Evolutionary conservation across 352 stramenopile species (phyloP), one percentile per base, ranked within the genome.

Genomic region (Globisporangium canariense): DNA sequence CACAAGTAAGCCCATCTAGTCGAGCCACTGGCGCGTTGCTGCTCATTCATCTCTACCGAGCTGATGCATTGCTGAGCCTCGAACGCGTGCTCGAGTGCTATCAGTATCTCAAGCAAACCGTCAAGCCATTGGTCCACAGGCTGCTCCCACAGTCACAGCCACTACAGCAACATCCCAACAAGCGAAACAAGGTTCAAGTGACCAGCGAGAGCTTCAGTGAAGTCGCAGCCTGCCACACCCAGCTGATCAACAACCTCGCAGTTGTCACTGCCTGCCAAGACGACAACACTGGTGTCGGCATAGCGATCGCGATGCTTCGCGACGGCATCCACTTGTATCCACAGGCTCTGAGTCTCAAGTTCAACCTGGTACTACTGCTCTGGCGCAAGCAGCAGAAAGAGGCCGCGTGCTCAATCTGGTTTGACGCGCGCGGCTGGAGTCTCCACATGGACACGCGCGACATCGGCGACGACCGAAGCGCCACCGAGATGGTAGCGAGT

Each of bases 231-330:
- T 80, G 75, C 52, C 83, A 91, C 51, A 66, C 68, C 1, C 81
- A 91, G 22, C 46, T 95, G 14, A 58, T 93, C 5, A 93, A 93
- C 67, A 96, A 96, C 63, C 50, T 94, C 18, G 85, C 87, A 6
- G 67, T 94, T 25, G 75, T 59, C 0, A 65, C 70, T 2, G 76
- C 74, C 25, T 93, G 85, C 52, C 51, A 59, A 28, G 53, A 63
- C 4, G 56, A 74, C 50, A 14, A 30, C 14, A 36, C 3, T 36
- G 49, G 36, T 13, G 74, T 77, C 4, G 73, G 85, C 14, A n/a
- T 52, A 4, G 83, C 68, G 3, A 68, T 93, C 10, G 58, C 40
- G 4, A 67, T 89, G 38, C 73, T 94, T 46, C 71, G 60, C 0
- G 52, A 81, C n/a, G 79, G 75, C 4, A 36, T 80, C 2, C 64